Evolutionary conservation across 345 rosid genomes (phyloP), one percentile per base, ranked within the genome.

Genomic region (Bretschneidera sinensis): DNA sequence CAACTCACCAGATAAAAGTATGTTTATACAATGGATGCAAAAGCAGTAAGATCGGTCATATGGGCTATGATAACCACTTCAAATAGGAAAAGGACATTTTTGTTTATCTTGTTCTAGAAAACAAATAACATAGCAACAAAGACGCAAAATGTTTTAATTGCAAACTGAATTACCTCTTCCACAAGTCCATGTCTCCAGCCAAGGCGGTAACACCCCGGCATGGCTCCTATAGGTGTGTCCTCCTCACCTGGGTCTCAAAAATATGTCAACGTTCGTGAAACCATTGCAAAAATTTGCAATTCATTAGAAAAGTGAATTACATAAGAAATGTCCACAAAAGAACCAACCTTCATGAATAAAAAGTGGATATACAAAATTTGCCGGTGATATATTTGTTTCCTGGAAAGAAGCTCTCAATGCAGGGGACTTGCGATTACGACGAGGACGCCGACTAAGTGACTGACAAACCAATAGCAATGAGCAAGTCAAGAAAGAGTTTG

Each of bases 151-250:
- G n/a, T n/a, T n/a, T n/a, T n/a, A n/a, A n/a, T n/a, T 21, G 4
- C 21, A 19, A 20, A 47, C 14, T 18, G 13, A 66, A 64, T 61
- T 54, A 92, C 97, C 94, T 92, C 96, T 73, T 85, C 74, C 24
- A 92, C 69, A 17, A 92, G 96, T 1, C 98, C 98, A 70, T 83
- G 88, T 66, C 97, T 84, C 98, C 98, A 92, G 17, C 98, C 97
- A 71, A 92, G 97, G 77, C 98, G 87, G 35, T 82, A 89, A 71
- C 97, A 92, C 64, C 98, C 97, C 8, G 98, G 98, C 98, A 92
- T 92, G 21, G 98, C 98, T 74, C 98, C 98, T 76, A 92, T 92
- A 43, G 96, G 98, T 0, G 96, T 81, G 64, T 92, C 98, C 61
- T 92, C 97, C 73, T 83, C 91, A 52, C 98, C 98, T 89, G 75